Percentiles rank a stretch among this genome's conserved stretches.
Evolutionary conservation across 2,329 filamentous ascomycete species (phyloP).

Genomic region (Clarireedia paspali): DNA sequence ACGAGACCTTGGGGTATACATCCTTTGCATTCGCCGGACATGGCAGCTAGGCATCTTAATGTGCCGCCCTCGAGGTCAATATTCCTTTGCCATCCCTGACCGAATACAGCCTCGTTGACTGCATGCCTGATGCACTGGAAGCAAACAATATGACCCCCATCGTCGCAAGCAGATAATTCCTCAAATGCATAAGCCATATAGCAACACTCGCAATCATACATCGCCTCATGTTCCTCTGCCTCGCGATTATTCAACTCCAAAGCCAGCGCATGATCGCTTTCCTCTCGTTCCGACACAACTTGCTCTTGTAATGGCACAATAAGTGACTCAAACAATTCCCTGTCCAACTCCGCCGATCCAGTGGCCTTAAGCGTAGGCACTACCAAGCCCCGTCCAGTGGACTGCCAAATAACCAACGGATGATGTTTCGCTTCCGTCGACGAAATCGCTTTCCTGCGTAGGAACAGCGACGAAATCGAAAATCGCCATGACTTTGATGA

Average conservation of each 20-base stretch:
- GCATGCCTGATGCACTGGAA: slow-evolving; percentile 76
- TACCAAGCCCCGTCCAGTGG: slow-evolving; percentile 46
- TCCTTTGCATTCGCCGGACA: slow-evolving; percentile 64
- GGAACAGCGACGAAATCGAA: slow-evolving; percentile 62
- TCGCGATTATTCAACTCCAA: slow-evolving; percentile 48
- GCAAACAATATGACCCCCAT: slow-evolving; percentile 65
- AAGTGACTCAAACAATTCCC: slow-evolving; percentile 51
- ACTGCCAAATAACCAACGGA: slow-evolving; percentile 55
- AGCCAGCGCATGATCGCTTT: slow-evolving; percentile 46
- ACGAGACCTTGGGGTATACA: slow-evolving; percentile 63
- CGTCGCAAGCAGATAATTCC: slow-evolving; percentile 60
- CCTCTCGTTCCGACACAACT: slow-evolving; percentile 37
- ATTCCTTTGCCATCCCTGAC: slow-evolving; percentile 81
- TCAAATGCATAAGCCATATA: slow-evolving; percentile 66
- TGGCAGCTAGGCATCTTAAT: slow-evolving; percentile 74
- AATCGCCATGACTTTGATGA: slow-evolving; percentile 72
- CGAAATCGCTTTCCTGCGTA: slow-evolving; percentile 51
- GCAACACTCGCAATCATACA: slow-evolving; percentile 72
- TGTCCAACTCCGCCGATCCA: slow-evolving; percentile 55
- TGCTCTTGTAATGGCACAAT: slow-evolving; percentile 44
- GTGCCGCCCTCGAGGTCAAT: slow-evolving; percentile 67
- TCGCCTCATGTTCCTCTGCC: slow-evolving; percentile 47
- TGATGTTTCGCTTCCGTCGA: slow-evolving; percentile 50
- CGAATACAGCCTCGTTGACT: slow-evolving; percentile 81
- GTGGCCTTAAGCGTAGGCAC: slow-evolving; percentile 58